These are phyloP conservation scores for Ganoderma lucidum DNA, from an alignment of 1,284 basidiomycete species.

Conservation along the genomic window DNA sequence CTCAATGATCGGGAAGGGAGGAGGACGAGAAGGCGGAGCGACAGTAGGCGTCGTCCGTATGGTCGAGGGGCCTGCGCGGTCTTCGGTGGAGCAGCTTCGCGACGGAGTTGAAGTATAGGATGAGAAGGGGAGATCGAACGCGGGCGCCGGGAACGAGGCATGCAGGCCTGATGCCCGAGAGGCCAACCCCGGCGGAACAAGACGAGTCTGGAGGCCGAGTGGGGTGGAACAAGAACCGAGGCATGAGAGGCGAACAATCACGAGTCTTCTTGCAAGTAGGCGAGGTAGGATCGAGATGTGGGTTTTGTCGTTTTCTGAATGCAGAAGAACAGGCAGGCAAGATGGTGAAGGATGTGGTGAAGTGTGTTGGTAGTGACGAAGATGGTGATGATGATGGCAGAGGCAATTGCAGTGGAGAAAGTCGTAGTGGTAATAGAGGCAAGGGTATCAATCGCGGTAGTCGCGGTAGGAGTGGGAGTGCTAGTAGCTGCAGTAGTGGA, in stretches of 20 bases:
- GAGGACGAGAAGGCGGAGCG: background rate
- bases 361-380: background rate
- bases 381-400: background rate
- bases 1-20: no score
- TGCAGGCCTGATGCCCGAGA: background rate
- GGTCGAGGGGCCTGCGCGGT: background rate
- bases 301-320: background rate
- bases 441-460: background rate
- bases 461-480: background rate
- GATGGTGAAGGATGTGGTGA: background rate
- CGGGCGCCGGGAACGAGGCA: background rate
- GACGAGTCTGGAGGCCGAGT: background rate
- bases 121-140: background rate
- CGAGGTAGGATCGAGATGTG: background rate
- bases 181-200: background rate
- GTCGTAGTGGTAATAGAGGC: background rate
- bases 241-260: background rate
- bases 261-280: slow-evolving; percentile 2
- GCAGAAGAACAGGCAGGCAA: background rate
- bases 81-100: background rate
- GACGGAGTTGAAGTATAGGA: background rate
- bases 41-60: slow-evolving; percentile 3
- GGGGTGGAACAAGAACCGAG: background rate
- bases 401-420: background rate
- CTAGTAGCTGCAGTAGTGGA: background rate